A percentile compares a stretch with the other conserved stretches of the same genome.
Conservation (phyloP, 345 rosid species). For the Citrus hindsii region DNA sequence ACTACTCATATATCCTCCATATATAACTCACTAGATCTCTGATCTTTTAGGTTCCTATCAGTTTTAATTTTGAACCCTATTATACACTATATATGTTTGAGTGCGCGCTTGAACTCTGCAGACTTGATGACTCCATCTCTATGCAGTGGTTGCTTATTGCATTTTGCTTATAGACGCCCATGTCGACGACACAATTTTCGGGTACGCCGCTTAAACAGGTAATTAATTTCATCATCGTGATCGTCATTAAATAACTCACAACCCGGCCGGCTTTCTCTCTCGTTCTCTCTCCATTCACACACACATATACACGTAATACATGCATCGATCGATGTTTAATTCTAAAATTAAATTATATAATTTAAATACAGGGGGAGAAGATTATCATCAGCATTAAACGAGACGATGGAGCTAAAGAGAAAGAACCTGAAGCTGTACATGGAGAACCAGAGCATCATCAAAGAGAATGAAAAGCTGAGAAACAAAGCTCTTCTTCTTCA, state of each 20-base stretch:
- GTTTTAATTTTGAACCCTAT: no score
- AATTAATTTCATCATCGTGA: no score
- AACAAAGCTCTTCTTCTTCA: constrained; percentile 61
- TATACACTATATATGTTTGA: no score
- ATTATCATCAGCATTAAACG: constrained; percentile 1
- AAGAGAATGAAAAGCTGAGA: constrained; percentile 67
- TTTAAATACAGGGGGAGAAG: constrained; percentile 34
- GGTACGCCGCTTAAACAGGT: constrained; percentile 31
- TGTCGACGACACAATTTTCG: constrained; percentile 17
- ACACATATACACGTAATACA: no score
- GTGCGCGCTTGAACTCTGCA: constrained; percentile 29
- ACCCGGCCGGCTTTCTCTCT: constrained; percentile 3
- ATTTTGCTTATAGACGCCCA: neutral
- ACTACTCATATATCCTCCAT: neutral
- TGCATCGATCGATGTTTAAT: no score
- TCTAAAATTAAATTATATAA: neutral
- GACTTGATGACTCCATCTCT: neutral
- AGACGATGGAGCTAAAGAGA: constrained; percentile 51
- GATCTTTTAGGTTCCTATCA: neutral
- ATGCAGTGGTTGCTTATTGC: neutral
- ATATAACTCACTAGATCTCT: neutral
- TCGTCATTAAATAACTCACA: constrained; percentile 1
- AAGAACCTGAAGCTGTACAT: constrained; percentile 58
- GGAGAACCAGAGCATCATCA: constrained; percentile 62
- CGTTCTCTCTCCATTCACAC: constrained; percentile 1